These are phyloP conservation scores for Buxus sempervirens DNA, from an alignment of 164 flowering plant genomes.

Conservation along the genomic window DNA sequence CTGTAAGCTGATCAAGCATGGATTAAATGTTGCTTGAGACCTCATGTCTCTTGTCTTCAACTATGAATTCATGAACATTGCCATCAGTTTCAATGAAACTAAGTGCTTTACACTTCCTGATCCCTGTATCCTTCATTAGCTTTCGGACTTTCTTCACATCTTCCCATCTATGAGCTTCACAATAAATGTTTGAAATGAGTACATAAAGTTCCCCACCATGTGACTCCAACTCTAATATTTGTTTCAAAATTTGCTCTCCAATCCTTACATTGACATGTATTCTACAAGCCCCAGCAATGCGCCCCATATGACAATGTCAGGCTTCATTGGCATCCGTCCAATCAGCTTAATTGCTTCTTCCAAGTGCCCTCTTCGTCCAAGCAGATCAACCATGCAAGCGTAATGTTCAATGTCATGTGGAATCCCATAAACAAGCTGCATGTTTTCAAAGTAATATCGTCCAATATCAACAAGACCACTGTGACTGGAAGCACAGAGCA, in stretches of 20 bases:
- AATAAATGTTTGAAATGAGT: slow-evolving; percentile 47
- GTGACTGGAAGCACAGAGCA: slow-evolving; percentile 57
- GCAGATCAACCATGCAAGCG: slow-evolving; percentile 57
- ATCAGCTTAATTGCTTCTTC: slow-evolving; percentile 41
- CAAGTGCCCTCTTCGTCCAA: slow-evolving; percentile 45
- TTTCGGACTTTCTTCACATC: slow-evolving; percentile 42
- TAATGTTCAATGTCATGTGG: slow-evolving; percentile 40
- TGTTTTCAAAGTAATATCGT: slow-evolving; percentile 29
- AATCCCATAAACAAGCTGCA: slow-evolving; percentile 29
- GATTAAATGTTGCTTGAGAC: slow-evolving; percentile 24
- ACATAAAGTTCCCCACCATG: slow-evolving; percentile 39
- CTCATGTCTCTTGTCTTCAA: slow-evolving; percentile 41
- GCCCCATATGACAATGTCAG: slow-evolving; percentile 52
- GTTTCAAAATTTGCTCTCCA: slow-evolving; percentile 36
- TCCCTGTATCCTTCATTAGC: slow-evolving; percentile 37
- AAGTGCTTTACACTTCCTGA: slow-evolving; percentile 35
- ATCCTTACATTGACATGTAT: slow-evolving; percentile 35
- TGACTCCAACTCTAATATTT: slow-evolving; percentile 38
- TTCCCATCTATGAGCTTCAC: slow-evolving; percentile 48
- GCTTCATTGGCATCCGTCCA: slow-evolving; percentile 43
- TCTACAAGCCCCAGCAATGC: slow-evolving; percentile 54
- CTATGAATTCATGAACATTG: slow-evolving; percentile 34
- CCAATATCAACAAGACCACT: slow-evolving; percentile 46
- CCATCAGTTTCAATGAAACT: slow-evolving; percentile 49
- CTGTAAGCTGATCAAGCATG: slow-evolving; percentile 27